A percentile compares a stretch with the other conserved stretches of the same genome.
Evolutionary conservation across 306 rosid genomes (phyloP).

Genomic region (Quercus berberidifolia): DNA sequence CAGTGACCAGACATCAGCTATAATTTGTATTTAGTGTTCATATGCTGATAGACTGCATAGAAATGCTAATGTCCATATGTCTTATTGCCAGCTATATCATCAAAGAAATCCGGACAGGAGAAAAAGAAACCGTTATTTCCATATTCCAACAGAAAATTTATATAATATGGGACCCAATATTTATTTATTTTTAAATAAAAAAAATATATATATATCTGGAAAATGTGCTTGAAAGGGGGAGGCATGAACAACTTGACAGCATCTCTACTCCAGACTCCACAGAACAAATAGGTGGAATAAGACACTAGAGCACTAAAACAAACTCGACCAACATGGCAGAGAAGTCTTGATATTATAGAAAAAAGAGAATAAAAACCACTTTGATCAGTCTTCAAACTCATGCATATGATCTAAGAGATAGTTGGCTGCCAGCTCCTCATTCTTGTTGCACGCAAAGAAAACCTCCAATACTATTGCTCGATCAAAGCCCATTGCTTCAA

Average conservation of each 20-base stretch:
- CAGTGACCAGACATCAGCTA: no score
- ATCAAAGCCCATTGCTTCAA: conserved; percentile 80
- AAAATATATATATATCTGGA: not conserved
- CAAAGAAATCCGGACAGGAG: conserved; percentile 14
- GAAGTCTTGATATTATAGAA: conserved; percentile 1
- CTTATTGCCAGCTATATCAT: conserved; percentile 1
- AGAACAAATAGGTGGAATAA: conserved; percentile 2
- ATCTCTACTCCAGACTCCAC: not conserved
- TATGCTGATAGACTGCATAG: no score
- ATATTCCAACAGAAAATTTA: not conserved
- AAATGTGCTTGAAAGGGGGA: not conserved
- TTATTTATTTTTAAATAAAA: no score
- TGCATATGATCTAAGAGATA: conserved; percentile 77
- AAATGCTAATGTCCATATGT: no score
- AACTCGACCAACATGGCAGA: conserved; percentile 23
- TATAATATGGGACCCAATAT: not conserved
- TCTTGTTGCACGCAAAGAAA: conserved; percentile 79
- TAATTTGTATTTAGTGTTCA: no score
- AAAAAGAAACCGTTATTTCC: not conserved
- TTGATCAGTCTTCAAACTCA: conserved; percentile 59
- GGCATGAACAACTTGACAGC: not conserved
- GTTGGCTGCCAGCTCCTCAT: conserved; percentile 83
- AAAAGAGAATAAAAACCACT: not conserved
- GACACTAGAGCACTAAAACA: conserved; percentile 14
- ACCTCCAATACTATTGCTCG: conserved; percentile 72